Conservation (phyloP, 768 basidiomycete species). For the Zangia roseola region DNA sequence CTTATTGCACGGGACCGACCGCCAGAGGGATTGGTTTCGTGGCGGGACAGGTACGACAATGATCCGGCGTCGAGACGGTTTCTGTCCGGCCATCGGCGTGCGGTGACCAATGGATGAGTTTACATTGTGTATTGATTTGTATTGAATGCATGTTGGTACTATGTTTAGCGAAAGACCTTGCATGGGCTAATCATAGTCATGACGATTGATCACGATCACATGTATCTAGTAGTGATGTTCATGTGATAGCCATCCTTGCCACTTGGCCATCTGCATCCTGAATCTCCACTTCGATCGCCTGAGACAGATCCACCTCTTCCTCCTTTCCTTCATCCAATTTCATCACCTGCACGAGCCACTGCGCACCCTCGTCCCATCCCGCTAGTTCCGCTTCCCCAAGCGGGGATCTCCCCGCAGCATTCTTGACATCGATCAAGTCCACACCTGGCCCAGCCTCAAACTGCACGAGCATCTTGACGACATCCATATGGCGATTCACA, state of each 20-base stretch:
- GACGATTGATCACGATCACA: too few species aligned
- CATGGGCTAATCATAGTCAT: too few species aligned
- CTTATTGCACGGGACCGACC: too few species aligned
- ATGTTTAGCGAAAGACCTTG: too few species aligned
- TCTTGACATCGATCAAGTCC: conserved; percentile 74
- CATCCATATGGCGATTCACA: conserved; percentile 71
- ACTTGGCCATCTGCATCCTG: conserved; percentile 69
- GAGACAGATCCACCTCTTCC: conserved; percentile 29
- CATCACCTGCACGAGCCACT: conserved; percentile 82
- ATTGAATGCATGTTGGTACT: too few species aligned
- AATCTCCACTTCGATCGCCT: conserved; percentile 65
- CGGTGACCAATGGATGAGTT: conserved; percentile 2
- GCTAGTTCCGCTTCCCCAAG: conserved; percentile 78
- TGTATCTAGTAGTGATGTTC: too few species aligned
- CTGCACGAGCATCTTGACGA: conserved; percentile 59
- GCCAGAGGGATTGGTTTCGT: conserved; percentile 2
- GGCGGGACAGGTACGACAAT: conserved; percentile 25
- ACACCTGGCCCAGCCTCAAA: conserved; percentile 58
- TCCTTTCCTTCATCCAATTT: conserved; percentile 53
- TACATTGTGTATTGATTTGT: conserved; percentile 15
- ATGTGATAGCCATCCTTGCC: conserved; percentile 63
- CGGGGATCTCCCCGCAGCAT: conserved; percentile 69
- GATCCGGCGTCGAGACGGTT: conserved; percentile 18
- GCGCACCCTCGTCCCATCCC: conserved; percentile 82
- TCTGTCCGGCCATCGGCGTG: conserved; percentile 5